Base-by-base conservation (phyloP, 148 eudicot genomes). In the Cornus kousa region DNA sequence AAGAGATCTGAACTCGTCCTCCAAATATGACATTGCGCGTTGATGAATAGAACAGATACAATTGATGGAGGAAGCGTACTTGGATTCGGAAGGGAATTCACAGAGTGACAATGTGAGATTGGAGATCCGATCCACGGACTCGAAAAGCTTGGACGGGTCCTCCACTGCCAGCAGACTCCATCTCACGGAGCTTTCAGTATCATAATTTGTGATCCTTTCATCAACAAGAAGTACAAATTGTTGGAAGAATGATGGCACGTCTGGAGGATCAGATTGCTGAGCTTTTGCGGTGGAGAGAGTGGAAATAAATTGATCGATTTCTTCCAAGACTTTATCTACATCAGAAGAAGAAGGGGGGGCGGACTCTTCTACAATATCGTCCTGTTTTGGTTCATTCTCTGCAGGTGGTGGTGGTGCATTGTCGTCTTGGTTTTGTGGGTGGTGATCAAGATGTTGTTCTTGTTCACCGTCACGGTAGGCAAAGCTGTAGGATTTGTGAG, bases 1-100 rank as follows among this genome's bases (percentile, higher is more conserved):
- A 46, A 89, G 70, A 2, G 75, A 39, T 66, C 80, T 87, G 80
- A 85, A 86, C 64, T 85, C 91, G 5, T 83, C 91, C 83, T 89
- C 89, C 60, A 87, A n/a, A 19, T 82, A 74, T 1, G 87, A 74
- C 91, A 89, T 81, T 64, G 88, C 82, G 0, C 87, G 88, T 33
- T 87, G 91, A 60, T 81, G 84, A 43, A 89, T 75, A 0, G 84
- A 78, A 8, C 87, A 80, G 5, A 80, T 37, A 39, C 82, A 82
- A 75, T 85, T 89, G 55, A 87, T 83, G 0, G 85, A 59, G 2
- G 7, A 35, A 24, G 83, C 83, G 62, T 77, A 89, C 10, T 80
- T 79, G 4, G 80, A 40, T 33, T 87, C 82, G 0, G 78, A 74
- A 3, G 82, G 70, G 60, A 80, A 85, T 32, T 60, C 23, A 8